These are phyloP conservation scores for Fusarium circinatum DNA, from an alignment of 2,329 filamentous ascomycete genomes.

Conservation along the genomic window DNA sequence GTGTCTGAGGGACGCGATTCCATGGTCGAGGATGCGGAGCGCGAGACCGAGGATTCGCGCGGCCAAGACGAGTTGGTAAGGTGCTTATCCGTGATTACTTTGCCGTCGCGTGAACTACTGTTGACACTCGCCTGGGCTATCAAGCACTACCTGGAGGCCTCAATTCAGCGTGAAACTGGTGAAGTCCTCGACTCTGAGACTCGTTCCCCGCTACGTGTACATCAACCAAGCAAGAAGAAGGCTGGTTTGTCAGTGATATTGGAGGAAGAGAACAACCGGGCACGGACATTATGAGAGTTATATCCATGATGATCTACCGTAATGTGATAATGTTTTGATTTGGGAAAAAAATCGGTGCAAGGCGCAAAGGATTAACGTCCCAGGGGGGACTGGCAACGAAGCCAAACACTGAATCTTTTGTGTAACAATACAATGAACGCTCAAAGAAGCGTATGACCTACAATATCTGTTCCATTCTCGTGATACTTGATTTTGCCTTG, in stretches of 20 bases:
- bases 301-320: constrained; percentile 39
- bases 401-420: constrained; percentile 24
- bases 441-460: constrained; percentile 30
- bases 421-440: constrained; percentile 40
- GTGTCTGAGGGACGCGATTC: constrained; percentile 67
- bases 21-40: constrained; percentile 53
- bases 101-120: constrained; percentile 60
- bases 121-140: constrained; percentile 61
- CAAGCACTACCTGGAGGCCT: constrained; percentile 49
- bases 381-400: constrained; percentile 26
- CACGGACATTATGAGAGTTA: constrained; percentile 20
- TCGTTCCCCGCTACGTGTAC: constrained; percentile 28
- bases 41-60: constrained; percentile 51
- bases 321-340: constrained; percentile 21
- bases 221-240: constrained; percentile 39
- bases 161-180: constrained; percentile 42
- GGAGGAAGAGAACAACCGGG: constrained; percentile 35
- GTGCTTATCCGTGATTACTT: constrained; percentile 51
- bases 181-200: constrained; percentile 40
- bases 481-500: background rate
- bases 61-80: constrained; percentile 50
- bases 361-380: constrained; percentile 39
- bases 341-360: constrained; percentile 13
- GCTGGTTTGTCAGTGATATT: constrained; percentile 38
- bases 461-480: background rate